A percentile compares a stretch with the other conserved stretches of the same genome.
These are phyloP conservation scores for Lasiosphaeria ovina DNA, from an alignment of 495 filamentous ascomycete species.

Conservation along the genomic window DNA sequence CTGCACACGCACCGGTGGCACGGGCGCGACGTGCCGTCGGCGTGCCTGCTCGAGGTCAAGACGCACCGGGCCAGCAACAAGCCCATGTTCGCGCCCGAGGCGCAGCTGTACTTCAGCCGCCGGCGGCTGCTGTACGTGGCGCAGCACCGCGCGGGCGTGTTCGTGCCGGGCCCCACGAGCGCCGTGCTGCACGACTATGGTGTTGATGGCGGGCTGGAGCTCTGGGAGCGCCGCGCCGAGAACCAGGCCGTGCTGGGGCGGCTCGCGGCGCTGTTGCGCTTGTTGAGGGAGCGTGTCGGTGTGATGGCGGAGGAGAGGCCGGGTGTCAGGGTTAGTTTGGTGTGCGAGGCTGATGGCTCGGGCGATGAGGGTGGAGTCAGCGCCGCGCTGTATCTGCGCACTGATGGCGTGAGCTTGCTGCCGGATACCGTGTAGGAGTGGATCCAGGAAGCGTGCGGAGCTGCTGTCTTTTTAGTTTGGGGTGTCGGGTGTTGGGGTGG, in stretches of 20 bases:
- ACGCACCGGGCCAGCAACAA: slow-evolving; percentile 13
- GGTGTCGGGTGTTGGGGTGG: too few relatives aligned
- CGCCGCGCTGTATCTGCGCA: slow-evolving; percentile 13
- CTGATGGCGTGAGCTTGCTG: slow-evolving; percentile 5
- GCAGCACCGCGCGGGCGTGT: slow-evolving; percentile 16
- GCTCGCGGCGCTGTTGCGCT: slow-evolving; percentile 19
- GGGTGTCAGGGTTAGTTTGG: slow-evolving; percentile 12
- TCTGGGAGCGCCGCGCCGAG: slow-evolving; percentile 11
- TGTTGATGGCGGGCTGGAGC: slow-evolving; percentile 4
- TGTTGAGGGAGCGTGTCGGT: slow-evolving; percentile 8
- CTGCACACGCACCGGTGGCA: slow-evolving; percentile 13
- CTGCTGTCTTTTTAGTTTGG: too few relatives aligned
- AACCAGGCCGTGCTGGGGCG: slow-evolving; percentile 13
- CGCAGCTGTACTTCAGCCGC: slow-evolving; percentile 26
- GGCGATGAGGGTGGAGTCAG: slow-evolving; percentile 7
- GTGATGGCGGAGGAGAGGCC: not conserved
- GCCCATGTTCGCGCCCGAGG: slow-evolving; percentile 14
- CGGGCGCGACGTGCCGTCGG: slow-evolving; percentile 15
- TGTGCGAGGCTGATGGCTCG: slow-evolving; percentile 17
- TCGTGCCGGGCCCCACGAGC: not conserved
- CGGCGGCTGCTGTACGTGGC: slow-evolving; percentile 18
- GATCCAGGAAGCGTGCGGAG: not conserved
- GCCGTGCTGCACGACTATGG: slow-evolving; percentile 5
- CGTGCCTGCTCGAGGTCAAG: slow-evolving; percentile 28
- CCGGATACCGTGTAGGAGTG: slow-evolving; percentile 7